Percentiles rank a stretch among this genome's conserved stretches.
phyloP scores from a whole-genome alignment of 208 protist species.

The Phytomonas sp. region DNA sequence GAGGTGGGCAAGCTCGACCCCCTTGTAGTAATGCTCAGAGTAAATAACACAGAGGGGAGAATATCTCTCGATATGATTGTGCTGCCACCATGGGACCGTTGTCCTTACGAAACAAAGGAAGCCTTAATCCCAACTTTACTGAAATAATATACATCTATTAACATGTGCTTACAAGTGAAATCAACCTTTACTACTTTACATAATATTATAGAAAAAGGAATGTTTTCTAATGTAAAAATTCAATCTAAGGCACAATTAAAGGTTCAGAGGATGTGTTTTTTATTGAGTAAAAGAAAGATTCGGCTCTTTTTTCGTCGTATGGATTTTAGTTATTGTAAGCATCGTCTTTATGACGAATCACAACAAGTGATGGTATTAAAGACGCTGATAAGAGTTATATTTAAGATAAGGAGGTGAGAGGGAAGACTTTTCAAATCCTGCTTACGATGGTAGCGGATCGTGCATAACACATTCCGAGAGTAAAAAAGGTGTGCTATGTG shows the following conservation, averaged over 20 bases:
- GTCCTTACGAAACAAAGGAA: constrained; percentile 14
- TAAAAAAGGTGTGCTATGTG: neutral
- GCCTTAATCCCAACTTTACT: constrained; percentile 26
- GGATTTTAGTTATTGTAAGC: neutral
- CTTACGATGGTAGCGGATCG: neutral
- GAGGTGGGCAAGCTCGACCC: neutral
- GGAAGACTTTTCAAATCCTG: neutral
- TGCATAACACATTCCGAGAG: neutral
- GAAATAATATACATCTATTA: neutral
- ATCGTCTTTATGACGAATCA: no score
- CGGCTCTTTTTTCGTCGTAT: neutral
- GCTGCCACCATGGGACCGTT: constrained; percentile 56
- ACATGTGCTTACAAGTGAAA: neutral
- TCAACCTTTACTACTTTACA: neutral
- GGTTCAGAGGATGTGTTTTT: no score
- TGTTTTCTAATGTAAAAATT: neutral
- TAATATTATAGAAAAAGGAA: constrained; percentile 8
- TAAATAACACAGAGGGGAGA: constrained; percentile 23
- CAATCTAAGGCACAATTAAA: neutral
- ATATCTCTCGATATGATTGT: constrained; percentile 46
- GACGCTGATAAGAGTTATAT: neutral
- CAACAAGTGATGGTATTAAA: no score
- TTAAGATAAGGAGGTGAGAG: neutral
- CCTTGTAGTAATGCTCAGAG: constrained; percentile 37
- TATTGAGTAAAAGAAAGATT: no score